Evolutionary conservation across 2,329 filamentous ascomycete genomes (phyloP), one percentile per base, ranked within the genome.

Genomic region (Penicillium sp.): DNA sequence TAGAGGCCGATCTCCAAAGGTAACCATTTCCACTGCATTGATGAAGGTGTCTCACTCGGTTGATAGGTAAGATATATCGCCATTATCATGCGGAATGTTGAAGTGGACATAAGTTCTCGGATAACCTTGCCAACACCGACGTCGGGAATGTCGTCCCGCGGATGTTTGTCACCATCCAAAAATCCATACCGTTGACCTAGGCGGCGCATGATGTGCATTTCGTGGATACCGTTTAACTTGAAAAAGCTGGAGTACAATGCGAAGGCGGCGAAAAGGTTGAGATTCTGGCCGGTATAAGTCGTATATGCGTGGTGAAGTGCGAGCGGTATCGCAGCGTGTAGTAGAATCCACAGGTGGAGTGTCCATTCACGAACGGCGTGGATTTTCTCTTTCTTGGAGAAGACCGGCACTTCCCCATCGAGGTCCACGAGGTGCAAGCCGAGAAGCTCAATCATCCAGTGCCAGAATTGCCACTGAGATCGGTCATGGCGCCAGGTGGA

Each of bases 111-210:
- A 1, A 74, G 62, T 4, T 69, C 69, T 0, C 40, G 44, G 2
- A 65, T 51, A 13, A 72, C 68, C 44, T 69, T 68, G 16, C 25
- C 48, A 6, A 72, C 69, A 13, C 67, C 69, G 3, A 65, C 60
- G 40, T 76, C 72, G 0, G 74, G 74, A 9, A 76, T 68, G 8
- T 69, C 68, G 42, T 76, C 74, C 14, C 74, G 69, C 18, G 61
- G 64, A 54, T 76, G 74, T 42, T 72, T 70, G 53, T 76, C 73
- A 20, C 74, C 74, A 50, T 77, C 74, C 9, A 77, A 62, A 50
- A 72, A 76, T 10, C 74, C 74, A 42, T 67, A 63, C 0, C 48
- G 54, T 44, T 74, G 69, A 0, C 69, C 72, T 1, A 76, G 58
- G 4, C 62, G 60, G 8, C 73, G 68, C 27, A 76, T 63, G 5